Conservation (phyloP, 176 grass and related monocot genomes). For the Raddia guianensis region DNA sequence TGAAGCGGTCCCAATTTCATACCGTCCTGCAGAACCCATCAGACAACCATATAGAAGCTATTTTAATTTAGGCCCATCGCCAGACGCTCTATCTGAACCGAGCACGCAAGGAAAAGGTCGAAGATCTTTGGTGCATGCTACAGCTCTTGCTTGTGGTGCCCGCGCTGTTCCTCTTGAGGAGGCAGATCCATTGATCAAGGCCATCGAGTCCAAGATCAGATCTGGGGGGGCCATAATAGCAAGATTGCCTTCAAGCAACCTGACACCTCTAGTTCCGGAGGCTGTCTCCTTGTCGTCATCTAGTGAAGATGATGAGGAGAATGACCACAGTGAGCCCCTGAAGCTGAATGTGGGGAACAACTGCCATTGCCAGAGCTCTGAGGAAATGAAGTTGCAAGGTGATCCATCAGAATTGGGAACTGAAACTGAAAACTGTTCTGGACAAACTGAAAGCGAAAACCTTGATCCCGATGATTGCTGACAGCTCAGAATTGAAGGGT, state of each 20-base stretch:
- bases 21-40: conserved; percentile 55
- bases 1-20: conserved; percentile 78
- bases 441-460: conserved; percentile 19
- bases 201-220: conserved; percentile 78
- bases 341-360: not conserved
- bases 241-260: conserved; percentile 40
- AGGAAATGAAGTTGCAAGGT: conserved; percentile 39
- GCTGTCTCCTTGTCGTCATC: conserved; percentile 35
- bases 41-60: conserved; percentile 35
- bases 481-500: conserved; percentile 19
- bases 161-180: conserved; percentile 63
- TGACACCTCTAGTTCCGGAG: conserved; percentile 39
- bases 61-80: conserved; percentile 31
- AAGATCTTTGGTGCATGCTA: conserved; percentile 67
- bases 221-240: conserved; percentile 69
- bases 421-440: conserved; percentile 39
- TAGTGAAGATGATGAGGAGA: conserved; percentile 47
- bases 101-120: conserved; percentile 35
- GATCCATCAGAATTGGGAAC: conserved; percentile 41
- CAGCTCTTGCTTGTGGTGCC: conserved; percentile 84
- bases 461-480: conserved; percentile 37
- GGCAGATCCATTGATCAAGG: conserved; percentile 64
- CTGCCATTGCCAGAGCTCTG: conserved; percentile 23
- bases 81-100: conserved; percentile 32
- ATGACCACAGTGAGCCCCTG: conserved; percentile 34